Evolutionary conservation across 192 early-diverging fungal genomes (phyloP).

Genomic region (Coemansia sp.): DNA sequence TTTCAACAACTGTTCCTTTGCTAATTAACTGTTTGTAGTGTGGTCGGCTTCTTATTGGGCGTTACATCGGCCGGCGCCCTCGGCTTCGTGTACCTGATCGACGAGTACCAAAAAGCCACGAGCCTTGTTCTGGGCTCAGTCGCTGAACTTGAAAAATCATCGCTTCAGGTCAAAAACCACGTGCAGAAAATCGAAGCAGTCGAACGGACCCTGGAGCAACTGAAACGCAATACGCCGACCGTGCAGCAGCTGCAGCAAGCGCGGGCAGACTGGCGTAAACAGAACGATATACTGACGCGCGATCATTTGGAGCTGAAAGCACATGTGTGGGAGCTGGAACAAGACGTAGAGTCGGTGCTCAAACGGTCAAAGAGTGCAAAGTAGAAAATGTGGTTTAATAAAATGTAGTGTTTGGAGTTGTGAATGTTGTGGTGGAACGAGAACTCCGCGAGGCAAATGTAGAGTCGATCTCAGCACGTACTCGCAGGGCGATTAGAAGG

Average conservation of each 20-base stretch:
- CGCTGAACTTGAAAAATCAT: constrained; percentile 73
- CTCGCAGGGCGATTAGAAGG: constrained; percentile 34
- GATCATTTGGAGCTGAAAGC: constrained; percentile 83
- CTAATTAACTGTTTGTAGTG: constrained; percentile 25
- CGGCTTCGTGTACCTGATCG: constrained; percentile 82
- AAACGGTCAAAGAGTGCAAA: not conserved
- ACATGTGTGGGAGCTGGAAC: constrained; percentile 68
- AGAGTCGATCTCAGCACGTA: constrained; percentile 42
- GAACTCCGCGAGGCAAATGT: constrained; percentile 38
- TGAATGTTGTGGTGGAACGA: not conserved
- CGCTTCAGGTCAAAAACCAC: constrained; percentile 72
- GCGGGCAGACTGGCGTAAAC: constrained; percentile 53
- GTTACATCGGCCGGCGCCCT: constrained; percentile 67
- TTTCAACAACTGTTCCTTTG: too few relatives aligned
- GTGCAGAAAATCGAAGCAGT: constrained; percentile 75
- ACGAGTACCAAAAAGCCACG: constrained; percentile 80
- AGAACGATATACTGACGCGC: constrained; percentile 67
- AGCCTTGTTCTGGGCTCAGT: constrained; percentile 67
- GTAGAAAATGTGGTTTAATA: not conserved
- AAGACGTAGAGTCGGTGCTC: constrained; percentile 46
- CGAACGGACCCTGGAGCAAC: constrained; percentile 60
- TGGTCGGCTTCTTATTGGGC: constrained; percentile 77
- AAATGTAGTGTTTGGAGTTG: not conserved
- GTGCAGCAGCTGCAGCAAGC: constrained; percentile 52
- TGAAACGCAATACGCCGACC: constrained; percentile 60